Evolutionary conservation across 2,329 filamentous ascomycete genomes (phyloP).

Genomic region (Fusarium graminum): DNA sequence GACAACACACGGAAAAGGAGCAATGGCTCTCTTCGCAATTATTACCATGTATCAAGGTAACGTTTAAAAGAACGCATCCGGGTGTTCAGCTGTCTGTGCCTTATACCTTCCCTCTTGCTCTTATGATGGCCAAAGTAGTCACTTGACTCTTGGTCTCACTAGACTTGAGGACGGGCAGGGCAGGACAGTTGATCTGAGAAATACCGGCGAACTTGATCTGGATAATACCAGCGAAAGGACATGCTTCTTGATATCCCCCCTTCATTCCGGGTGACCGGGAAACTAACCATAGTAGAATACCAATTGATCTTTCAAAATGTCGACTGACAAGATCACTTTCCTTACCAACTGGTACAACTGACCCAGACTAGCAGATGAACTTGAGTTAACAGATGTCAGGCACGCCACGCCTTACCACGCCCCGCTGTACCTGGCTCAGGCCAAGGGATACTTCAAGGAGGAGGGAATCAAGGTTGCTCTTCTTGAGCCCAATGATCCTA

Average conservation of each 20-base stretch:
- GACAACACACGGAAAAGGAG: conserved; percentile 42
- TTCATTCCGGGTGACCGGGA: conserved; percentile 49
- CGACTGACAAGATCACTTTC: conserved; percentile 88
- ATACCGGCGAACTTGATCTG: conserved; percentile 89
- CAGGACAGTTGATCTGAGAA: conserved; percentile 71
- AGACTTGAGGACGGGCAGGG: conserved; percentile 39
- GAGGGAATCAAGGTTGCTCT: conserved; percentile 83
- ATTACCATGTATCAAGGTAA: conserved; percentile 59
- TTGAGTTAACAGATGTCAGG: conserved; percentile 62
- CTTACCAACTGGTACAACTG: conserved; percentile 79
- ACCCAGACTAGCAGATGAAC: conserved; percentile 16
- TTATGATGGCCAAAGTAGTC: neutral
- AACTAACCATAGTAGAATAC: conserved; percentile 64
- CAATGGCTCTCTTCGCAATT: conserved; percentile 47
- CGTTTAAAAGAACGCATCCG: conserved; percentile 61
- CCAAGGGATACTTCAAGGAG: conserved; percentile 80
- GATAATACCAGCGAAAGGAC: conserved; percentile 90
- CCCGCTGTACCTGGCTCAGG: conserved; percentile 81
- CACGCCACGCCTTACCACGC: conserved; percentile 86
- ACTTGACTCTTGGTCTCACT: neutral
- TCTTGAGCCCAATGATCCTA: conserved; percentile 83
- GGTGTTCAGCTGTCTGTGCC: conserved; percentile 56
- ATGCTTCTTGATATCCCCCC: conserved; percentile 72
- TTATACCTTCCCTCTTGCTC: conserved; percentile 21
- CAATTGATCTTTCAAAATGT: conserved; percentile 70